Evolutionary conservation across 2,329 filamentous ascomycete genomes (phyloP), one percentile per base, ranked within the genome.

Genomic region (Rhexocercosporidium sp.): DNA sequence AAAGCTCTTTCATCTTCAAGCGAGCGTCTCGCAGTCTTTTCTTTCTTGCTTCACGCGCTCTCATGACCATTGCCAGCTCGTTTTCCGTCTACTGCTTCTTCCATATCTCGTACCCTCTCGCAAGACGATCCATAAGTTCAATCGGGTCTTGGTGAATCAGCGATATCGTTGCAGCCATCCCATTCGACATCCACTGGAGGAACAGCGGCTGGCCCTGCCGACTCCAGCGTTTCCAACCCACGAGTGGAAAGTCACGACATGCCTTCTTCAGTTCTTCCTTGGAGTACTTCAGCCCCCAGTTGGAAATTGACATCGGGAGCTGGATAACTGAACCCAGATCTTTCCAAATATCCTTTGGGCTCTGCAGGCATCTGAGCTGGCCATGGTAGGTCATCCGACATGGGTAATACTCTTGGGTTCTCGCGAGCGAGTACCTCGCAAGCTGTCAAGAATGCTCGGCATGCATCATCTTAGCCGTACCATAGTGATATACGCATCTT

Each of bases 201-300:
- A 57, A 57, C 6, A 57, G 20, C 11, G 34, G 54, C 12, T 57
- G 54, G 20, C 54, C 41, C 37, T 57, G 54, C 20, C 31, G 34
- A 41, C 54, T 57, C 34, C 31, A 16, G 12, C 31, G 31, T 34
- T 39, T 41, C 20, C 54, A 41, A 6, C 54, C 34, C 3, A 57
- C 14, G 3, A 57, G 54, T 6, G 54, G 54, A 2, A 57, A 57
- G 5, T 41, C 34, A 39, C 34, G 31, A 57, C 54, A 41, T 6
- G 54, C 54, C 16, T 57, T 57, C 34, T 57, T 57, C 34, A 57
- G 41, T 41, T 57, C 54, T 54, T 29, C 29, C 18, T 56, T 56
- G 3, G 29, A 57, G 53, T 57, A 57, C 1, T 25, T 57, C 31
- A 57, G n/a, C 31, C 39, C 39, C 53, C 18, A 31, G 53, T 25